A percentile compares a stretch with the other conserved stretches of the same genome.
These are phyloP conservation scores for Pigoraptor vietnamica DNA, from an alignment of 78 protist species.

Conservation along the genomic window DNA sequence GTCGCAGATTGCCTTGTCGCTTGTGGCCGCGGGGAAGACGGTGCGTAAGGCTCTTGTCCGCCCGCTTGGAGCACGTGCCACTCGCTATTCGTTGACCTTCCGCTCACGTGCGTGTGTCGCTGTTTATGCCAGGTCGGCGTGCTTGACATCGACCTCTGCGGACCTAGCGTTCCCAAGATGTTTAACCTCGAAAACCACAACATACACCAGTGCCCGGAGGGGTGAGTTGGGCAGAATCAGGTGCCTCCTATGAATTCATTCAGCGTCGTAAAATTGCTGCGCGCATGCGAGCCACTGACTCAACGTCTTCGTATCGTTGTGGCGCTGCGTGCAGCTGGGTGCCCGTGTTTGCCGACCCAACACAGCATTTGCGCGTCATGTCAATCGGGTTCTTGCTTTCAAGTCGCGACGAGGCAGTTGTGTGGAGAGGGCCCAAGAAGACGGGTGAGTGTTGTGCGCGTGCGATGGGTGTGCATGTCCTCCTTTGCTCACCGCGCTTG, in stretches of 20 bases:
- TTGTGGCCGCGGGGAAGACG: conserved; percentile 10
- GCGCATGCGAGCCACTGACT: not conserved
- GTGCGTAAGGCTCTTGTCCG: no score
- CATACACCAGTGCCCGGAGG: conserved; percentile 50
- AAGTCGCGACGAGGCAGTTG: conserved; percentile 43
- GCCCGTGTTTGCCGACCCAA: conserved; percentile 54
- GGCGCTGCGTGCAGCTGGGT: conserved; percentile 34
- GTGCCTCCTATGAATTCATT: not conserved
- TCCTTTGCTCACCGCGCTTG: not conserved
- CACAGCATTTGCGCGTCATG: conserved; percentile 41
- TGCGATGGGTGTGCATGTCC: not conserved
- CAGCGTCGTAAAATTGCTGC: not conserved
- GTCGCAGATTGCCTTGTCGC: conserved; percentile 34
- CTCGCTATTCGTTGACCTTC: no score
- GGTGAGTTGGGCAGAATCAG: conserved; percentile 14
- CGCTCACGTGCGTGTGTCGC: no score
- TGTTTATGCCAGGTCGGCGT: conserved; percentile 69
- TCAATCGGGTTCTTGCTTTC: conserved; percentile 57
- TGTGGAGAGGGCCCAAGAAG: conserved; percentile 82
- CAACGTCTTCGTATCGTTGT: not conserved
- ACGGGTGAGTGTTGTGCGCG: conserved; percentile 1
- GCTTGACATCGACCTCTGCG: conserved; percentile 88
- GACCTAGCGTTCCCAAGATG: conserved; percentile 76
- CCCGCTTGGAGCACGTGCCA: no score
- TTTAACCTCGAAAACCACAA: conserved; percentile 50